phyloP scores from a whole-genome alignment of 495 filamentous ascomycete species.

The Aspergillus asperescens region DNA sequence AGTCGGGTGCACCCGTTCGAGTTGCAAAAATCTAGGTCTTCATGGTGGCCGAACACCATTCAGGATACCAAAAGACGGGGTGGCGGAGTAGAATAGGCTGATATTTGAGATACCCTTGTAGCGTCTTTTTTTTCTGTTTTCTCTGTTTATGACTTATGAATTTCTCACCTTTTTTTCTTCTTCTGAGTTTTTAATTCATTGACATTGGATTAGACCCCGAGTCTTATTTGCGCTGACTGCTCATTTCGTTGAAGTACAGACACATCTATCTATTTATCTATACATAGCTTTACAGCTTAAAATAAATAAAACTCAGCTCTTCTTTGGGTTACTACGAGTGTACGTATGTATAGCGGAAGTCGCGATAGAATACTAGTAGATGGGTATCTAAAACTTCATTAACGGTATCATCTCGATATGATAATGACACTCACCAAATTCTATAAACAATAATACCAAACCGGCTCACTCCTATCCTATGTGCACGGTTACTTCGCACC shows the following conservation, averaged over 20 bases:
- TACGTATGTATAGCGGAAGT: neutral
- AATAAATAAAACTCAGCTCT: too few relatives aligned
- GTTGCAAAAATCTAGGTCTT: slow-evolving; percentile 26
- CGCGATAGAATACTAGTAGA: neutral
- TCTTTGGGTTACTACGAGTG: neutral
- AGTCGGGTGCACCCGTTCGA: slow-evolving; percentile 37
- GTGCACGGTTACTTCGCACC: neutral
- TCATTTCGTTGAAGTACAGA: neutral
- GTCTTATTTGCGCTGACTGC: slow-evolving; percentile 11
- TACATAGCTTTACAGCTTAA: too few relatives aligned
- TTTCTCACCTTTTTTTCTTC: slow-evolving; percentile 17
- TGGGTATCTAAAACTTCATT: slow-evolving; percentile 20
- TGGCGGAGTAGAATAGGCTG: slow-evolving; percentile 23
- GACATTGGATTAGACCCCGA: neutral
- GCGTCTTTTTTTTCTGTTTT: slow-evolving; percentile 19
- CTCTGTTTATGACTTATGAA: slow-evolving; percentile 10
- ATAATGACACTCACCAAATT: too few relatives aligned
- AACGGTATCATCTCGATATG: slow-evolving; percentile 15
- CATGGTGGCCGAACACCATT: too few relatives aligned
- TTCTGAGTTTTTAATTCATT: slow-evolving; percentile 11
- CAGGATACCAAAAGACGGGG: slow-evolving; percentile 1
- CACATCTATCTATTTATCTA: too few relatives aligned
- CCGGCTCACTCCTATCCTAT: neutral
- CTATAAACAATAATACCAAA: too few relatives aligned
- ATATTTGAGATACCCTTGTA: slow-evolving; percentile 37